These are phyloP conservation scores for Pleoardoris graminearum DNA, from an alignment of 2,329 filamentous ascomycete species.

Conservation along the genomic window DNA sequence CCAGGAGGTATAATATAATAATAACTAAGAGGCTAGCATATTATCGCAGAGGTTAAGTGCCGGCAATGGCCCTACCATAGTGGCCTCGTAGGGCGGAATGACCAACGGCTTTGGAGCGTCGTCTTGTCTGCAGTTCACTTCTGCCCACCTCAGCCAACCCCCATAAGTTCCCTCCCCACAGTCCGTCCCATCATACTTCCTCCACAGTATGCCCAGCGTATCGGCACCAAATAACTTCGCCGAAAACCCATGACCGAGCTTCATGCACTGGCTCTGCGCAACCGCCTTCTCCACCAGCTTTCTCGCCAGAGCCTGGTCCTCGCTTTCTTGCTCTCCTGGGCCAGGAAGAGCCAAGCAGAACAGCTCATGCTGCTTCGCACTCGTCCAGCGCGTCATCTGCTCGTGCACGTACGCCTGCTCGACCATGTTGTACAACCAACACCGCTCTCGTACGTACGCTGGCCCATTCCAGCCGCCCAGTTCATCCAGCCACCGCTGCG, in stretches of 20 bases:
- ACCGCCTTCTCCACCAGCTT: constrained; percentile 58
- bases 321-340: constrained; percentile 46
- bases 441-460: constrained; percentile 50
- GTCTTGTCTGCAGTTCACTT: constrained; percentile 53
- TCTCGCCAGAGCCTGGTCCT: constrained; percentile 54
- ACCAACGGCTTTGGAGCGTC: constrained; percentile 13
- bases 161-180: constrained; percentile 57
- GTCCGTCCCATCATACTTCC: constrained; percentile 55
- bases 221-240: constrained; percentile 51
- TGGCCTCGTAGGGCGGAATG: constrained; percentile 20
- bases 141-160: constrained; percentile 58
- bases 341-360: constrained; percentile 51
- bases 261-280: constrained; percentile 58
- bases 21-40: too few relatives aligned
- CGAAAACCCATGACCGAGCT: constrained; percentile 60
- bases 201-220: constrained; percentile 60
- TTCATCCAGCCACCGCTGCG: constrained; percentile 57
- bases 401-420: constrained; percentile 42
- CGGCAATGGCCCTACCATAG: constrained; percentile 19
- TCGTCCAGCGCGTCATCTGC: constrained; percentile 57
- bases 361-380: constrained; percentile 54
- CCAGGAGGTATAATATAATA: too few relatives aligned
- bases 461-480: constrained; percentile 60
- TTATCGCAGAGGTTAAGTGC: too few relatives aligned
- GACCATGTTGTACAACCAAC: constrained; percentile 29